A percentile compares a stretch with the other conserved stretches of the same genome.
phyloP scores from a whole-genome alignment of 257 asterid genomes.

The Ballota nigra region DNA sequence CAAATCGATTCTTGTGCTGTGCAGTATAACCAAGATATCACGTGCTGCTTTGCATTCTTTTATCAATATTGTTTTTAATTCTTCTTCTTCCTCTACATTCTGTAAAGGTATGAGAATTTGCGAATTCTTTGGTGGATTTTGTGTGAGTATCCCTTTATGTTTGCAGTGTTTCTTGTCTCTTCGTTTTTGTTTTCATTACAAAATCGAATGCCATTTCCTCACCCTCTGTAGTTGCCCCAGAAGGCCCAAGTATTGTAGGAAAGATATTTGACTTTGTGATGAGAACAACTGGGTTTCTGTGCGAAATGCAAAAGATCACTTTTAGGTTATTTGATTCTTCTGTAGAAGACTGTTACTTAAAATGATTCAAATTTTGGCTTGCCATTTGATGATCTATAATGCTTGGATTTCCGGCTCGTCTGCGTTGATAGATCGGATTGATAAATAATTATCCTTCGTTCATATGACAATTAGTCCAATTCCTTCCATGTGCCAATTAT shows the following conservation, averaged over 20 bases:
- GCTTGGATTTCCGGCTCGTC: not conserved
- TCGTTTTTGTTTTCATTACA: not conserved
- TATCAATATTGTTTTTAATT: not conserved
- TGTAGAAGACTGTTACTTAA: not conserved
- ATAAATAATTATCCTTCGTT: too few species aligned
- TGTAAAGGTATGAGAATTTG: not conserved
- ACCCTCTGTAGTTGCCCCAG: too few species aligned
- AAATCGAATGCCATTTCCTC: not conserved
- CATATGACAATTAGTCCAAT: too few species aligned
- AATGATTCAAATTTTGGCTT: constrained; percentile 2
- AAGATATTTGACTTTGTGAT: not conserved
- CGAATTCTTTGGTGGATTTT: not conserved
- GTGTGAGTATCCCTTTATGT: constrained; percentile 10
- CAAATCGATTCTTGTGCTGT: not conserved
- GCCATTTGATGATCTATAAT: not conserved
- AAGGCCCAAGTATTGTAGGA: not conserved
- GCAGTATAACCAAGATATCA: constrained; percentile 3
- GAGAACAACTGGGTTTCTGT: not conserved
- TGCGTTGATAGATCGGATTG: too few species aligned
- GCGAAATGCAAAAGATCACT: not conserved
- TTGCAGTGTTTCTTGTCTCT: not conserved
- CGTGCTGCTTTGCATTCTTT: constrained; percentile 3
- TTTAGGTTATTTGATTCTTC: not conserved
- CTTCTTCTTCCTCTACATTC: not conserved
- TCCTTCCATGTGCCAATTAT: too few species aligned